phyloP scores from a whole-genome alignment of 129 eudicot genomes.

The Centaurea solstitialis region DNA sequence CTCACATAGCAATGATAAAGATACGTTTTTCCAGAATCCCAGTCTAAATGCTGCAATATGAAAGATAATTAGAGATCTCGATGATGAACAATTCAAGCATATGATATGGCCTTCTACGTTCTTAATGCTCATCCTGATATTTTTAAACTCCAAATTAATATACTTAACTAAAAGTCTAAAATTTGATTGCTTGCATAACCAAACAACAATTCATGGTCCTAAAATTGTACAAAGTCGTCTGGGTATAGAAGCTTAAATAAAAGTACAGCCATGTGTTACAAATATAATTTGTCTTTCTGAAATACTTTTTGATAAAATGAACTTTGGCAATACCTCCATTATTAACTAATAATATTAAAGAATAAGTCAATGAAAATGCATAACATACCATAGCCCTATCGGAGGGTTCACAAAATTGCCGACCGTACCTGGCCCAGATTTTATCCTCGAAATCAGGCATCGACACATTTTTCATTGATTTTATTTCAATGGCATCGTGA shows the following conservation, averaged over 20 bases:
- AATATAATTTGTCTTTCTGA: not conserved
- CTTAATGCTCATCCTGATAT: not conserved
- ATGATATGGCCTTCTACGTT: not conserved
- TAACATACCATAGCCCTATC: slow-evolving; percentile 36
- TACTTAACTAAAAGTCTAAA: not conserved
- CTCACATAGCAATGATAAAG: slow-evolving; percentile 48
- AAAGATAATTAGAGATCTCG: not conserved
- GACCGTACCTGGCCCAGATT: slow-evolving; percentile 35
- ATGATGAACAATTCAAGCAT: not conserved
- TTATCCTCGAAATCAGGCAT: slow-evolving; percentile 31
- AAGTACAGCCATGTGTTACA: not conserved
- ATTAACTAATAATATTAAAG: not conserved
- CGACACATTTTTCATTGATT: slow-evolving; percentile 14
- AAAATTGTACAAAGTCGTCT: not conserved
- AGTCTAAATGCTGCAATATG: slow-evolving; percentile 46
- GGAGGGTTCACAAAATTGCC: slow-evolving; percentile 18
- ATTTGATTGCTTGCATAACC: not conserved
- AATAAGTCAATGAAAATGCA: not conserved
- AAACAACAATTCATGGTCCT: not conserved
- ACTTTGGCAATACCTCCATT: not conserved
- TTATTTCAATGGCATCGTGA: slow-evolving; percentile 33
- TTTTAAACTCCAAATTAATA: not conserved
- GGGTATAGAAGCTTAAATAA: not conserved
- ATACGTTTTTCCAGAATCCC: slow-evolving; percentile 50
- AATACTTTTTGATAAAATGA: not conserved